Conservation (phyloP, 352 stramenopile species). For the Pelagophyceae sp. region DNA sequence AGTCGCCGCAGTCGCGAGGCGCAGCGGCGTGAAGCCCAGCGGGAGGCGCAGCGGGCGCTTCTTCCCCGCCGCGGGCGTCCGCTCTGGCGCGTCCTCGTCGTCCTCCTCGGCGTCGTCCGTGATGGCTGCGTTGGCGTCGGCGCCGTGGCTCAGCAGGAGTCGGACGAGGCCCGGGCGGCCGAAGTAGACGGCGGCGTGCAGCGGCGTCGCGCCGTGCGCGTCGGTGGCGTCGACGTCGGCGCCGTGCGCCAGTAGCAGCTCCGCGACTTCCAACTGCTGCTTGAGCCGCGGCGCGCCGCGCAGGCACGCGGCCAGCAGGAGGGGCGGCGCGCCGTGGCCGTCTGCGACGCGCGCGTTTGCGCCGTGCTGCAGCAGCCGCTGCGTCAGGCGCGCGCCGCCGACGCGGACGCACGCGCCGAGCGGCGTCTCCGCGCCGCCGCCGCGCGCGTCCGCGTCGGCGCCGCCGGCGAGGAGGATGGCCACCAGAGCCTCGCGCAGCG, state of each 20-base stretch:
- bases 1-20: neutral
- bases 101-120: neutral
- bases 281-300: neutral
- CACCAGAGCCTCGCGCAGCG: neutral
- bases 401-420: neutral
- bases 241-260: neutral
- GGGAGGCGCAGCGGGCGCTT: neutral
- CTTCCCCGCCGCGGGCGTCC: neutral
- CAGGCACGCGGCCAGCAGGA: neutral
- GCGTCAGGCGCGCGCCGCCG: neutral
- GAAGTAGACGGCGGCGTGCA: slow-evolving; percentile 9
- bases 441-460: neutral
- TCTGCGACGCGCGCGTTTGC: neutral
- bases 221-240: slow-evolving; percentile 5
- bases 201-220: neutral
- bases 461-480: neutral
- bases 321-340: neutral
- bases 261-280: neutral
- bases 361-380: neutral
- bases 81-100: neutral
- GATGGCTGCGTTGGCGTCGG: neutral
- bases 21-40: slow-evolving; percentile 1
- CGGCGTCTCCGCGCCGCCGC: neutral
- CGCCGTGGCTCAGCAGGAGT: neutral
- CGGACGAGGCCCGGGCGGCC: neutral